Evolutionary conservation across 2,329 filamentous ascomycete species (phyloP).

Genomic region (Pseudopithomyces chartarum): DNA sequence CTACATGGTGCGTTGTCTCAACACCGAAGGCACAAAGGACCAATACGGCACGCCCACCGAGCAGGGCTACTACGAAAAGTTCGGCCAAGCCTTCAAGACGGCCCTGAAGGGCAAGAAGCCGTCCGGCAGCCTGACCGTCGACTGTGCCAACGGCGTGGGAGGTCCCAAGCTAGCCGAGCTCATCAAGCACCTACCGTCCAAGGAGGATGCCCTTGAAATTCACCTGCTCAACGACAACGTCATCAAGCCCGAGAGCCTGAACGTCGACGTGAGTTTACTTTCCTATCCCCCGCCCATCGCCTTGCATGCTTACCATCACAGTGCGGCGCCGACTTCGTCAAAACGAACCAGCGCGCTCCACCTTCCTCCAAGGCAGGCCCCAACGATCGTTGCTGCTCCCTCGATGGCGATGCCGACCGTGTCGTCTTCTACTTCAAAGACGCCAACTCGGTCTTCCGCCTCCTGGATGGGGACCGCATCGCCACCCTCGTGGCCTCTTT

Average conservation of each 20-base stretch:
- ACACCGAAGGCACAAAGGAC: slow-evolving; percentile 85
- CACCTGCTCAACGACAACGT: slow-evolving; percentile 93
- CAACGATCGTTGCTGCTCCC: slow-evolving; percentile 81
- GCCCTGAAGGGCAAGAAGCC: slow-evolving; percentile 76
- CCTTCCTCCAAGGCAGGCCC: slow-evolving; percentile 77
- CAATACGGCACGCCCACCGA: slow-evolving; percentile 90
- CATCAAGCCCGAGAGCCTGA: slow-evolving; percentile 84
- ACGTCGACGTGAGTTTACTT: slow-evolving; percentile 71
- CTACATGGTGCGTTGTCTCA: slow-evolving; percentile 92
- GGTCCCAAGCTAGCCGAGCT: slow-evolving; percentile 88
- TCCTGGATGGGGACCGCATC: slow-evolving; percentile 96
- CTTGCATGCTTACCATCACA: slow-evolving; percentile 43
- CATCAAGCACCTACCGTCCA: slow-evolving; percentile 77
- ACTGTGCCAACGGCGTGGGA: slow-evolving; percentile 96
- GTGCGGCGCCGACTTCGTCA: slow-evolving; percentile 96
- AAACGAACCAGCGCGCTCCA: slow-evolving; percentile 92
- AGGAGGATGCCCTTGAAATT: slow-evolving; percentile 73
- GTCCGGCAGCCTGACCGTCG: slow-evolving; percentile 77
- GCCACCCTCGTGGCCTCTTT: slow-evolving; percentile 93
- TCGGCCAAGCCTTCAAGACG: slow-evolving; percentile 80
- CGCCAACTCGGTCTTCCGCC: slow-evolving; percentile 79
- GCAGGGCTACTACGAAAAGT: slow-evolving; percentile 92
- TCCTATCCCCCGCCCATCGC: neutral
- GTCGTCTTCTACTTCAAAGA: slow-evolving; percentile 95
- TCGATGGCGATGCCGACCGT: slow-evolving; percentile 94